Base-by-base conservation (phyloP, 768 basidiomycete genomes). In the Suillus clintonianus region DNA sequence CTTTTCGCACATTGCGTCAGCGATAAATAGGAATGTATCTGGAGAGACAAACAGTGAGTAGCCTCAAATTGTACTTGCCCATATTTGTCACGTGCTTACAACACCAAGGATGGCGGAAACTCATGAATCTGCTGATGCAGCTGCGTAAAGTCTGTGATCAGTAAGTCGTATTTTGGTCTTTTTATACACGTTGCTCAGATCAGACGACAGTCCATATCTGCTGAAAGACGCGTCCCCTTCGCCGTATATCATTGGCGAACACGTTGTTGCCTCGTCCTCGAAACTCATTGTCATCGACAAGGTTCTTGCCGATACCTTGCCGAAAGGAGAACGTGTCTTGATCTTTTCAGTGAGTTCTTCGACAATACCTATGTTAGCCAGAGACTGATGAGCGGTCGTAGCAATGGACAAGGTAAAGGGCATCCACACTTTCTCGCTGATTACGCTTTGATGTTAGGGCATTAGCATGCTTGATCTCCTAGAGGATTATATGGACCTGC, bases 111-210 rank as follows among this genome's bases (percentile, higher is more conserved):
- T 88, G 83, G 81, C 80, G 75, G 62, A 81, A 81, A 64, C 77
- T 88, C 50, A 86, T 86, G 83, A 89, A 89, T 72, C 78, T 91
- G n/a, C 71, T 91, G 53, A 83, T 91, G 79, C 89, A 91, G 72
- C 77, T 91, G 13, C 81, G 89, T 51, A 84, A 85, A 78, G 83
- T 89, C 55, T 91, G 89, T 73, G 88, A 89, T 68, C 89, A 91
- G 84, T 86, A 66, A 37, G 85, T 70, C 4, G 13, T 60, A 11
- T 27, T 39, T 60, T 22, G 5, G 45, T 22, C 32, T 30, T 17
- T 10, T 11, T 41, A 22, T 10, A 15, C 32, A 61, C 27, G 30
- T 5, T 63, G 51, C 50, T 71, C 47, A 70, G 27, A 42, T 56
- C 15, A 27, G 56, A 1, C 62, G n/a, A 22, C 63, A 86, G 86